Conservation (phyloP, 2,329 filamentous ascomycete genomes). For the Diaporthe destruens region DNA sequence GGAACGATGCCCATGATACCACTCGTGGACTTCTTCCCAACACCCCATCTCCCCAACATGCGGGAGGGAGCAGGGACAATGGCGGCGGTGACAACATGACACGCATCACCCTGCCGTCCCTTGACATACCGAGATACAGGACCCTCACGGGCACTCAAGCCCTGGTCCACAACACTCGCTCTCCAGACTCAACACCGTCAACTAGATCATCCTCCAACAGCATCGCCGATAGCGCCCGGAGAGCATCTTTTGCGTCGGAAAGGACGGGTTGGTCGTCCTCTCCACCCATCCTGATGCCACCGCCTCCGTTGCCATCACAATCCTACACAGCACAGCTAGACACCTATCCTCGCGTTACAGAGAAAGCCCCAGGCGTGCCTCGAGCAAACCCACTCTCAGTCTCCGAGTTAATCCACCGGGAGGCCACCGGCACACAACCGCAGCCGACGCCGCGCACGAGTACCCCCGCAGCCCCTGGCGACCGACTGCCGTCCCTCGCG, state of each 20-base stretch:
- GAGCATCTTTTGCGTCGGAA: not conserved
- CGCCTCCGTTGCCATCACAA: constrained; percentile 1
- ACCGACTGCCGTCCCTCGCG: not conserved
- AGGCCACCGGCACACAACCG: not conserved
- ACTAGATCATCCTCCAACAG: not conserved
- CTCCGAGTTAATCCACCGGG: constrained; percentile 20
- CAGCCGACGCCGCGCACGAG: not conserved
- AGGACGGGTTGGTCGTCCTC: constrained; percentile 4
- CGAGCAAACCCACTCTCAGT: not conserved
- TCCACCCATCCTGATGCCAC: constrained; percentile 2
- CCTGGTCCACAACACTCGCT: not conserved
- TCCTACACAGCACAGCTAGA: not conserved
- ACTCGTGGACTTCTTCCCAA: not conserved
- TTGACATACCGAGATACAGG: not conserved
- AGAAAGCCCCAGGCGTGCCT: not conserved
- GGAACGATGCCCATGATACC: not conserved
- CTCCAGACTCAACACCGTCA: not conserved
- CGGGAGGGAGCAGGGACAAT: not conserved
- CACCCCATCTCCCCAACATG: not conserved
- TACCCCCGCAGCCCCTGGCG: not conserved
- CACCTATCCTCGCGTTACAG: not conserved
- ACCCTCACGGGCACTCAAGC: not conserved
- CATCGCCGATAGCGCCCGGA: not conserved
- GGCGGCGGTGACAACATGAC: not conserved
- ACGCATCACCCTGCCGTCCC: not conserved